Conservation (phyloP, 2,329 filamentous ascomycete genomes). For the Venturia effusa region DNA sequence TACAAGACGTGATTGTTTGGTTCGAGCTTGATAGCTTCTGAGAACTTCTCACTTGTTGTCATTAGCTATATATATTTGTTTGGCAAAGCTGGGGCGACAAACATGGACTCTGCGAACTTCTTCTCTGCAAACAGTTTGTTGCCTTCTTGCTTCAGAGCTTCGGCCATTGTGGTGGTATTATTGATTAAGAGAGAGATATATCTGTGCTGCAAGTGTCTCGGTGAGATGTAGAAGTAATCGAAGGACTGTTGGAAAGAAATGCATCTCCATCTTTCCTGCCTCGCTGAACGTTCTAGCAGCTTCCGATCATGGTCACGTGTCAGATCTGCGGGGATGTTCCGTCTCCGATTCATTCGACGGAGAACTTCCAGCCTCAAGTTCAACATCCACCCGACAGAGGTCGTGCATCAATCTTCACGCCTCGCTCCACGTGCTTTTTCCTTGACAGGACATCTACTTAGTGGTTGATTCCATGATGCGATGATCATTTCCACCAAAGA, state of each 20-base stretch:
- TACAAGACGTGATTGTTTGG: slow-evolving; percentile 91
- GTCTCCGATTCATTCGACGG: not conserved
- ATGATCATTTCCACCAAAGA: not conserved
- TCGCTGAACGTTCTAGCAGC: not conserved
- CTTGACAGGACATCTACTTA: not conserved
- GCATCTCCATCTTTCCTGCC: not conserved
- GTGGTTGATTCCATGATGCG: not conserved
- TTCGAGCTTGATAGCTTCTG: slow-evolving; percentile 81
- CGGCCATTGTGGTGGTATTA: slow-evolving; percentile 42
- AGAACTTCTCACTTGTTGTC: slow-evolving; percentile 72
- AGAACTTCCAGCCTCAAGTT: no score
- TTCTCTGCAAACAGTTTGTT: slow-evolving; percentile 98
- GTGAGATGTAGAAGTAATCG: not conserved
- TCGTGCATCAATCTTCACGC: no score
- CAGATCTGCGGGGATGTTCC: not conserved
- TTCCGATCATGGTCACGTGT: not conserved
- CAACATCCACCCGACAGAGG: no score
- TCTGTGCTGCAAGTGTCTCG: not conserved
- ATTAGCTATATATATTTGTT: slow-evolving; percentile 4
- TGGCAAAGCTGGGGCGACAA: slow-evolving; percentile 35
- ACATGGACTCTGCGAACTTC: slow-evolving; percentile 94
- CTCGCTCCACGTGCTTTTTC: not conserved
- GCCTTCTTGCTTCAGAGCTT: slow-evolving; percentile 89
- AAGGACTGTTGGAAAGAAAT: not conserved
- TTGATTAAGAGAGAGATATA: not conserved